Evolutionary conservation across 805 yeast species (phyloP).

Genomic region (Grigorovia humatica): DNA sequence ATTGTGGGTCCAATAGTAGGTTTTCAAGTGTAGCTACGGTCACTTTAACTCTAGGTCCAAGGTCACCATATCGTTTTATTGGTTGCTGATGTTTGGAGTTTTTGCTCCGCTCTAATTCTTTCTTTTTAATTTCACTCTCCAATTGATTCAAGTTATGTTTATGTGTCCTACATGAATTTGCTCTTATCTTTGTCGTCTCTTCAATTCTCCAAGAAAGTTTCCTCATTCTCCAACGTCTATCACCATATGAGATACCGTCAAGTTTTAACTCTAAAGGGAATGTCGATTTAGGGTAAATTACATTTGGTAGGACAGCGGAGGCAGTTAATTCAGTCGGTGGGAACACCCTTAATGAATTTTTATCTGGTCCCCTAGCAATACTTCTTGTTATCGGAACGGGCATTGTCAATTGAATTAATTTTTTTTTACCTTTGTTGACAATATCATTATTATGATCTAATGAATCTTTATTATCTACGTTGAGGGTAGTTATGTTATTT

Average conservation of each 20-base stretch:
- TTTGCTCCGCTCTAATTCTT: slow-evolving; percentile 33
- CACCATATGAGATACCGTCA: slow-evolving; percentile 54
- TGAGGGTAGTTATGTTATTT: neutral
- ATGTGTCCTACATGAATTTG: slow-evolving; percentile 51
- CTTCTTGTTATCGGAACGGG: slow-evolving; percentile 72
- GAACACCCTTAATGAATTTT: slow-evolving; percentile 79
- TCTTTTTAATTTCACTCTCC: slow-evolving; percentile 18
- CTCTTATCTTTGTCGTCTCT: slow-evolving; percentile 59
- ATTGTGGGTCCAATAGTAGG: slow-evolving; percentile 11
- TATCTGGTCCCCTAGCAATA: slow-evolving; percentile 69
- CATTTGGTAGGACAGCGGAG: slow-evolving; percentile 78
- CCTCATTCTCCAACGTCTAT: slow-evolving; percentile 82
- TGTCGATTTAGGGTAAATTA: slow-evolving; percentile 75
- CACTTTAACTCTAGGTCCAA: slow-evolving; percentile 31
- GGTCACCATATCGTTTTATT: slow-evolving; percentile 31
- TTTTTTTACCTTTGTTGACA: slow-evolving; percentile 14
- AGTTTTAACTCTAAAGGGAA: slow-evolving; percentile 76
- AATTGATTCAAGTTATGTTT: slow-evolving; percentile 33
- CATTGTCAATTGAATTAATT: slow-evolving; percentile 36
- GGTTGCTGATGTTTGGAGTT: slow-evolving; percentile 11
- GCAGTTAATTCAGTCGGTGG: slow-evolving; percentile 93
- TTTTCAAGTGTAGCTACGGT: slow-evolving; percentile 27
- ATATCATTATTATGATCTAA: neutral
- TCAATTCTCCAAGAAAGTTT: slow-evolving; percentile 83
- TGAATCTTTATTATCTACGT: neutral